Evolutionary conservation across 2,329 filamentous ascomycete genomes (phyloP), one percentile per base, ranked within the genome.

Genomic region (Aureobasidium zeae): DNA sequence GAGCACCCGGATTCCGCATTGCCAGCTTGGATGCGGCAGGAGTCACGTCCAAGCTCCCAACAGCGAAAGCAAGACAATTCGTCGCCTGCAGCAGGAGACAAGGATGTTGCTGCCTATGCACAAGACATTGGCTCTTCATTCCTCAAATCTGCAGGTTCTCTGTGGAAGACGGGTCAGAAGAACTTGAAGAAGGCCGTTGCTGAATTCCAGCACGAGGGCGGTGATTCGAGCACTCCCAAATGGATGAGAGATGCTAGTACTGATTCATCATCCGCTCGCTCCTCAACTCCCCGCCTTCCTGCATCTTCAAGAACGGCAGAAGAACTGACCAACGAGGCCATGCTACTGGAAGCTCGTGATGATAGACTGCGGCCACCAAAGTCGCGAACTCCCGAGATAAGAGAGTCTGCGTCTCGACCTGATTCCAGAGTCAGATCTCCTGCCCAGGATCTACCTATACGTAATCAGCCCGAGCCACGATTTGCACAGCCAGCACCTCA

Each of bases 101-200:
- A 72, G 42, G 89, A 95, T 54, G 72, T 94, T 45, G 71, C 85
- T 12, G 86, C 89, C 56, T 74, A 82, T 31, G 89, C 89, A 2
- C 79, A 86, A 5, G 83, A 88, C 24, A 72, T 96, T 57, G 85
- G 91, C 1, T 86, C 69, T 32, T 93, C 75, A 49, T 64, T 98
- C 10, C 79, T 96, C 62, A 98, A 98, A 61, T 91, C 88, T 2
- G 91, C 91, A 2, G 94, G 93, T 52, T 89, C 86, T 1, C 66
- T 96, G 1, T 98, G 91, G 91, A 98, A 94, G 60, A 85, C 83
- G 3, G 81, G 89, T 0, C 86, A 88, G 57, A 98, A 94, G 64
- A 88, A 86, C 59, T 76, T 96, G 46, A 86, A 94, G 56, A 86
- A 91, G 62, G 89, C 86, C 4, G 84, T 96, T 24, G 80, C 87